Base-by-base conservation (phyloP, 2,329 filamentous ascomycete species). In the Akanthomyces muscarius region DNA sequence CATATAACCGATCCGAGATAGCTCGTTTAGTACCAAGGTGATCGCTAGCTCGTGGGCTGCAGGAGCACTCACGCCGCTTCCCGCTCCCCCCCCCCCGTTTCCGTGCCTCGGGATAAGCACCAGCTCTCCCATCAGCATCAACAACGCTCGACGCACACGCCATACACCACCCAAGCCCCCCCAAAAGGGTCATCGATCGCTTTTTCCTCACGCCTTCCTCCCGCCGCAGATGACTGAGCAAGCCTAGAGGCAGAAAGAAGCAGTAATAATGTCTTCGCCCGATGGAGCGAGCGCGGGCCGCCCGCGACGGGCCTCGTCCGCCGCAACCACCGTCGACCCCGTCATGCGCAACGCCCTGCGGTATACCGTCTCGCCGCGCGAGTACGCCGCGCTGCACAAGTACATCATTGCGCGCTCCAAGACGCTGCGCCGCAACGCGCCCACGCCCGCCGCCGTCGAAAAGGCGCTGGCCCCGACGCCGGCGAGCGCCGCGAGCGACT, bases 381-480 rank as follows among this genome's bases (percentile, higher is more conserved):
- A 97, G 75, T 97, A 97, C 76, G 88, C 91, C 68, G 80, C 89
- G 1, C 84, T 97, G 21, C 92, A 97, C 75, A 88, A 89, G 71
- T 92, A 93, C 72, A 83, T 96, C 60, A 82, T 95, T 57, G 92
- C 90, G 65, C 86, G 89, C 53, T 89, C 90, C 51, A 81, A 81
- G 59, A 73, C 83, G 7, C 75, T 89, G 42, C 81, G 81, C 60
- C 78, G 80, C 66, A 78, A 81, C 33, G 80, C 83, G 7, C 86
- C 86, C 1, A 82, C 78, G 18, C 83, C 86, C 14, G 80, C 79
- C 51, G 77, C 80, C 42, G 83, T 88, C 45, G 81, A 78, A 30
- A 76, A 76, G 69, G 72, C 71, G 0, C 68, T 77, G 38, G 71
- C 72, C 58, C 70, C 71, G 13, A 65, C 45, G 54, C 67, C 73